Evolutionary conservation across 768 basidiomycete genomes (phyloP), one percentile per base, ranked within the genome.

Genomic region (Macrolepiota fuliginosa): DNA sequence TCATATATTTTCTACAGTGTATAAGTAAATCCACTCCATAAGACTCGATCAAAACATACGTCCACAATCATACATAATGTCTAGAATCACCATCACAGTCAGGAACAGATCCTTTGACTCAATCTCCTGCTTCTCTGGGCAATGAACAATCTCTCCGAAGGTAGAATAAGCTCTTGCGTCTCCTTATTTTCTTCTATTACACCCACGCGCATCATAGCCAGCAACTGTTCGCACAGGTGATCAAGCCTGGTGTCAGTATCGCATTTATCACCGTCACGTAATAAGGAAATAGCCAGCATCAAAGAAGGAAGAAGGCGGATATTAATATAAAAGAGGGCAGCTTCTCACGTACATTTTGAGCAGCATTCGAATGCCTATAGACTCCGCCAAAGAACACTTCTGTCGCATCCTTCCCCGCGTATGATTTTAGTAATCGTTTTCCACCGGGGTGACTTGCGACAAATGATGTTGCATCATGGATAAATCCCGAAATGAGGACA

Each of bases 331-430:
- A 32, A 52, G 25, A 22, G 32, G 29, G 29, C 3, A 3, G 39
- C 29, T 32, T 22, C 32, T 35, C 36, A 74, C 84, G 63, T 69
- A 87, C 87, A 64, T 90, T 91, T 71, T 90, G 88, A 11, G 92
- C 92, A 5, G 90, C 91, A 71, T 91, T 90, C 7, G 89, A 91
- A 69, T 94, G 92, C 27, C 85, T 81, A 71, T 93, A 92, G 1
- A 89, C 77, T 24, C 93, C 93, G 3, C 94, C 94, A 70, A 89
- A 91, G 78, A 96, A 96, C 1, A 90, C 82, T 0, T 89, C 81
- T 0, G 93, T 94, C 70, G 90, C 87, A 64, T 96, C 93, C 68
- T 86, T 88, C n/a, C 93, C 94, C 15, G 87, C 79, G 63, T 79
- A 85, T 27, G 73, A 74, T 56, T 76, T 72, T 67, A 97, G 74